Evolutionary conservation across 2,329 filamentous ascomycete species (phyloP).

Genomic region (Fusarium sp.): DNA sequence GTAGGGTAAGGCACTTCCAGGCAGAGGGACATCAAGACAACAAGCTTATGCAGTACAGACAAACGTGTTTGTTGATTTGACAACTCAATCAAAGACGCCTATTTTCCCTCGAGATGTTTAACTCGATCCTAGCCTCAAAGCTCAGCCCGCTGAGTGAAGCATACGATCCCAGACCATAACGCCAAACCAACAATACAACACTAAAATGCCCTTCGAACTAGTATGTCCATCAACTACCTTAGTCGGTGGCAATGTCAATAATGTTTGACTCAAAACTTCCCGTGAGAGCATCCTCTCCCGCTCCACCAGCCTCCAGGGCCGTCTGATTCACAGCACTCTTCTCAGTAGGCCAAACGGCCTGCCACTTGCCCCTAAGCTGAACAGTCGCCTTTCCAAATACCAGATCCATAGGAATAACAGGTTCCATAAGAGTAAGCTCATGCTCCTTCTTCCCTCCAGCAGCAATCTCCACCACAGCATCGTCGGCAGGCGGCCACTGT

Average conservation of each 20-base stretch:
- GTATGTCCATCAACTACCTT: background rate
- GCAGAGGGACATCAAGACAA: background rate
- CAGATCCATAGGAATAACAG: constrained; percentile 50
- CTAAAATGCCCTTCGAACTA: background rate
- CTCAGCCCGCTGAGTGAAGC: background rate
- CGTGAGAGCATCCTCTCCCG: constrained; percentile 35
- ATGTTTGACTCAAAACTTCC: constrained; percentile 40
- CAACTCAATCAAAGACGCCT: background rate
- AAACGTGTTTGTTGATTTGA: background rate
- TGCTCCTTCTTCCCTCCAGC: constrained; percentile 52
- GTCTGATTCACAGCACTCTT: constrained; percentile 40
- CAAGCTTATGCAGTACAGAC: background rate
- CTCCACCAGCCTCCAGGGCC: constrained; percentile 33
- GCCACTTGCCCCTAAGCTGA: constrained; percentile 54
- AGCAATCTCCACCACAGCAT: constrained; percentile 54
- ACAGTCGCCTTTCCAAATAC: constrained; percentile 50
- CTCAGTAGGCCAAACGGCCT: constrained; percentile 45
- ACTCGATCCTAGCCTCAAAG: background rate
- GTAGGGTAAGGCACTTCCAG: background rate
- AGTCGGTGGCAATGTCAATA: constrained; percentile 31
- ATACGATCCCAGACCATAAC: background rate
- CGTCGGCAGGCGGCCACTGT: constrained; percentile 55
- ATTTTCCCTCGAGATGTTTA: background rate
- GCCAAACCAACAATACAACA: background rate
- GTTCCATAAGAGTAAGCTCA: constrained; percentile 53